Evolutionary conservation across 1,284 basidiomycete species (phyloP).

Genomic region (Apiotrichum domesticum): DNA sequence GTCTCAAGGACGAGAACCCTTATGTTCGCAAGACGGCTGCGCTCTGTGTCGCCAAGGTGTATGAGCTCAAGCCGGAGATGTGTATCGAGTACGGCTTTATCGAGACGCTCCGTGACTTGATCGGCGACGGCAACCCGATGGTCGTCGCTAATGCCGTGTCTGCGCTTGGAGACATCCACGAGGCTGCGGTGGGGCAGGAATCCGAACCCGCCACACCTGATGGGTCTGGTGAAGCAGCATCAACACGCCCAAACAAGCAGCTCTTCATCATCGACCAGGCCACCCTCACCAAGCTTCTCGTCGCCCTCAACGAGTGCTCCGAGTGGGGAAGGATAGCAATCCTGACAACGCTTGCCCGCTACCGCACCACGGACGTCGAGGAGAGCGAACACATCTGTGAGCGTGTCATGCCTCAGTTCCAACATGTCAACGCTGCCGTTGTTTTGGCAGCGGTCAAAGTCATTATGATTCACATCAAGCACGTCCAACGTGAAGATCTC

Average conservation of each 20-base stretch:
- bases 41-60: constrained; percentile 89
- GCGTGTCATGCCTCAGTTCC: constrained; percentile 95
- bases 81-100: constrained; percentile 94
- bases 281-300: constrained; percentile 81
- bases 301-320: constrained; percentile 95
- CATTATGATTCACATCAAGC: constrained; percentile 92
- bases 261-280: constrained; percentile 74
- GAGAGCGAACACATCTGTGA: constrained; percentile 99
- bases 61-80: constrained; percentile 91
- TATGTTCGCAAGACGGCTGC: constrained; percentile 97
- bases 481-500: constrained; percentile 76
- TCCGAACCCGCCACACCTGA: constrained; percentile 23
- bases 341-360: constrained; percentile 76
- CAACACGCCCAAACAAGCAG: constrained; percentile 50
- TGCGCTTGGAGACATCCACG: constrained; percentile 90
- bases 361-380: constrained; percentile 75
- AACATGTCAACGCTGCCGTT: constrained; percentile 92
- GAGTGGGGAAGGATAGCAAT: constrained; percentile 98
- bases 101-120: constrained; percentile 62
- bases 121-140: constrained; percentile 92
- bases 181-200: constrained; percentile 37
- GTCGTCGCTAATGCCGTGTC: constrained; percentile 98
- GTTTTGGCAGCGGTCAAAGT: constrained; percentile 94
- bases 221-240: constrained; percentile 42
- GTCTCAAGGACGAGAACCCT: constrained; percentile 88